These are phyloP conservation scores for Scutellaria barbata DNA, from an alignment of 257 asterid genomes.

Conservation along the genomic window DNA sequence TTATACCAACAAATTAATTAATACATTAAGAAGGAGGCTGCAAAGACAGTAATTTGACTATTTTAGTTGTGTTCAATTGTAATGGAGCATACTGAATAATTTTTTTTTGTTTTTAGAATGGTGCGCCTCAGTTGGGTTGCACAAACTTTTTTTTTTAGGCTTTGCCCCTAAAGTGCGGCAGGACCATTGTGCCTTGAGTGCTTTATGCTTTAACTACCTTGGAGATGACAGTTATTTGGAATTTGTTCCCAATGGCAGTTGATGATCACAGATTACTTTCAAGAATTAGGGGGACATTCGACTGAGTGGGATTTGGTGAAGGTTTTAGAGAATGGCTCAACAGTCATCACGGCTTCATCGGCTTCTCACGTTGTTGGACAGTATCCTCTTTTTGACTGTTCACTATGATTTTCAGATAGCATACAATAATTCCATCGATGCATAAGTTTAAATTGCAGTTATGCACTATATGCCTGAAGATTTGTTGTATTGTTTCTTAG, in stretches of 20 bases:
- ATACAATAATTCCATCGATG: background rate
- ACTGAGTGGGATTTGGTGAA: slow-evolving; percentile 45
- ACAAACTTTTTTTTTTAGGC: too few species aligned
- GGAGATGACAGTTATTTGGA: slow-evolving; percentile 33
- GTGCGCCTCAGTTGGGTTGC: too few species aligned
- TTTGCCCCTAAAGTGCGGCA: too few species aligned
- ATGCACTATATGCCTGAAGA: background rate
- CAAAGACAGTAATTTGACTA: too few species aligned
- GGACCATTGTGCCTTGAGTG: too few species aligned
- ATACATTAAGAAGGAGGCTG: too few species aligned
- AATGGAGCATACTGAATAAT: too few species aligned
- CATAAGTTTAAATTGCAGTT: background rate
- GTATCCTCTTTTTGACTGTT: slow-evolving; percentile 69
- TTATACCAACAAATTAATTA: too few species aligned
- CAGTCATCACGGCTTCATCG: slow-evolving; percentile 97
- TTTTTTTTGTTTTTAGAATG: too few species aligned
- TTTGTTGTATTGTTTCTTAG: slow-evolving; percentile 10
- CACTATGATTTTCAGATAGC: slow-evolving; percentile 8
- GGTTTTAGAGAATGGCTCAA: slow-evolving; percentile 70
- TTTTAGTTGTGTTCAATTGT: too few species aligned
- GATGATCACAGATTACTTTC: slow-evolving; percentile 35
- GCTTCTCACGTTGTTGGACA: slow-evolving; percentile 91
- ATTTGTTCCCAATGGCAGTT: slow-evolving; percentile 36
- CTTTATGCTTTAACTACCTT: too few species aligned
- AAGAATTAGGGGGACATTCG: slow-evolving; percentile 41